Conservation (phyloP, 169 alveolate species). For the Theileria sp. region DNA sequence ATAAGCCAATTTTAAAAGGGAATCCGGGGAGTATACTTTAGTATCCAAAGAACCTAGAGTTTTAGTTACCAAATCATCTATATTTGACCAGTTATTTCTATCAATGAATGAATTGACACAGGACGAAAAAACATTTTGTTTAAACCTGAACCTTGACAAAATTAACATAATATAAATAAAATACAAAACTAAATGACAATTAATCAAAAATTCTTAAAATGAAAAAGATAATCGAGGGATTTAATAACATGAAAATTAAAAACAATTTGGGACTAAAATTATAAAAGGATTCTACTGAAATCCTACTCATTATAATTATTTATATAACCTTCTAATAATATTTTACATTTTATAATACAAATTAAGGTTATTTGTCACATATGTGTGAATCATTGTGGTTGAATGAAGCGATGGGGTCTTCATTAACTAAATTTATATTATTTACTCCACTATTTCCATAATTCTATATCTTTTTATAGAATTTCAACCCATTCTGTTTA, state of each 20-base stretch:
- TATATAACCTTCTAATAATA: background rate
- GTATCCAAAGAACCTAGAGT: background rate
- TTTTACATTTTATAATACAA: background rate
- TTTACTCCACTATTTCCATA: background rate
- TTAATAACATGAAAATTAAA: background rate
- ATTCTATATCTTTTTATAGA: background rate
- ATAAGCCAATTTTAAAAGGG: slow-evolving; percentile 58
- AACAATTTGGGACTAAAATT: background rate
- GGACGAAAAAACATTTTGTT: slow-evolving; percentile 4
- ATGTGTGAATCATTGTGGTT: background rate
- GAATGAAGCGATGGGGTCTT: background rate
- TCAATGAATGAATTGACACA: background rate
- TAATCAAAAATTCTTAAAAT: background rate
- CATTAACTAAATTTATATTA: background rate
- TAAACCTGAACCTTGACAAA: background rate
- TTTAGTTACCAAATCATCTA: slow-evolving; percentile 8
- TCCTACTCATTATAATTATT: background rate
- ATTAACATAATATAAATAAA: background rate
- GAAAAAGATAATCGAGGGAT: background rate
- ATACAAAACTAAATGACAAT: background rate
- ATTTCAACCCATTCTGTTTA: background rate
- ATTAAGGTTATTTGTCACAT: background rate
- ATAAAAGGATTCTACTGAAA: background rate
- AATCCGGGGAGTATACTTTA: slow-evolving; percentile 11
- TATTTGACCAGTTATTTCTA: slow-evolving; percentile 1